Evolutionary conservation across 305 asterid genomes (phyloP).

Genomic region (Fraxinus baroniana): DNA sequence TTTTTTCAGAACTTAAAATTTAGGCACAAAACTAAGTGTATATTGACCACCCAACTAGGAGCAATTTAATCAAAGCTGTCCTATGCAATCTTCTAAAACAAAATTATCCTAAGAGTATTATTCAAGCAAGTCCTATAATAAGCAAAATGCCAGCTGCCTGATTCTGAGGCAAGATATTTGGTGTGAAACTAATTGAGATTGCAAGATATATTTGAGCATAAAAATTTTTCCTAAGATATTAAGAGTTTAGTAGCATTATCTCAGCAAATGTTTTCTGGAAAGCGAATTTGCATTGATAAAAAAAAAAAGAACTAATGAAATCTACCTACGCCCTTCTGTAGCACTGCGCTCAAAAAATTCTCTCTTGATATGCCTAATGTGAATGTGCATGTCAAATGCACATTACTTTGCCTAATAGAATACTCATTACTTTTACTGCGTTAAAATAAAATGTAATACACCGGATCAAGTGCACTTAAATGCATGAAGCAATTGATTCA

Average conservation of each 20-base stretch:
- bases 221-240: neutral
- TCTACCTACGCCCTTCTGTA: neutral
- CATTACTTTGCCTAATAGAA: conserved; percentile 6
- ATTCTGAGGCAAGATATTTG: conserved; percentile 1
- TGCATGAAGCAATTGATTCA: conserved; percentile 22
- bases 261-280: neutral
- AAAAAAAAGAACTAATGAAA: neutral
- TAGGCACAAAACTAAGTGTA: neutral
- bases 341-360: neutral
- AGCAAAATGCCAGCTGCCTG: neutral
- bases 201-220: neutral
- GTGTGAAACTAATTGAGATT: neutral
- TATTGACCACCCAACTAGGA: neutral
- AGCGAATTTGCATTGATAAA: neutral
- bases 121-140: neutral
- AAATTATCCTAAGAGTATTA: neutral
- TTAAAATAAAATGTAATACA: conserved; percentile 12
- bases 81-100: neutral
- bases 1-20: neutral
- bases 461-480: neutral
- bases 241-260: neutral
- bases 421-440: neutral
- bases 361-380: neutral
- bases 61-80: neutral
- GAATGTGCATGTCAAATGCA: neutral